These are phyloP conservation scores for Closterium sp. DNA, from an alignment of 139 green algal species.

Conservation along the genomic window DNA sequence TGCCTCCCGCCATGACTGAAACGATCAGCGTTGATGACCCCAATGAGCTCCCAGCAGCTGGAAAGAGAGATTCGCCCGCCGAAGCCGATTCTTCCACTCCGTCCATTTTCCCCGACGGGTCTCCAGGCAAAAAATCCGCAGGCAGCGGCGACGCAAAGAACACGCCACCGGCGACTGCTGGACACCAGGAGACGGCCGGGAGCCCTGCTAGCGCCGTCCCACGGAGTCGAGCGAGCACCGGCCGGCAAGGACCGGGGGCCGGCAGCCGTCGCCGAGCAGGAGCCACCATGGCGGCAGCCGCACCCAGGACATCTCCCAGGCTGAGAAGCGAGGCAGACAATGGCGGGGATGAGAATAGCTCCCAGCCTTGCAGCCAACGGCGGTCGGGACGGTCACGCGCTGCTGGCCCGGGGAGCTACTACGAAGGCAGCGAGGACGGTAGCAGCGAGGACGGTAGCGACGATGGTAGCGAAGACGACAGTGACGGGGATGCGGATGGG, in stretches of 20 bases:
- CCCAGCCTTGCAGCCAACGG: background rate
- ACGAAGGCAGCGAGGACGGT: background rate
- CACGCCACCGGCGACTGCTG: background rate
- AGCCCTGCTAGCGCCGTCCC: no score
- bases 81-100: background rate
- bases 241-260: no score
- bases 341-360: background rate
- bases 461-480: background rate
- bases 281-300: background rate
- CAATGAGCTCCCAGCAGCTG: background rate
- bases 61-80: background rate
- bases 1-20: background rate
- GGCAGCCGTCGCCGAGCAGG: background rate
- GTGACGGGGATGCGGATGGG: background rate
- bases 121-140: background rate
- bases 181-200: no score
- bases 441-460: background rate
- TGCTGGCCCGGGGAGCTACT: background rate
- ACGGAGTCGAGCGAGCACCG: no score
- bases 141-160: background rate
- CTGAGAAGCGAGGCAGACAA: background rate
- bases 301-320: background rate
- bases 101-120: background rate
- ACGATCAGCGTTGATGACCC: background rate
- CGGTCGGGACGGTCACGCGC: background rate